Conservation (phyloP, 2,329 filamentous ascomycete species). For the Sporothrix pallida region DNA sequence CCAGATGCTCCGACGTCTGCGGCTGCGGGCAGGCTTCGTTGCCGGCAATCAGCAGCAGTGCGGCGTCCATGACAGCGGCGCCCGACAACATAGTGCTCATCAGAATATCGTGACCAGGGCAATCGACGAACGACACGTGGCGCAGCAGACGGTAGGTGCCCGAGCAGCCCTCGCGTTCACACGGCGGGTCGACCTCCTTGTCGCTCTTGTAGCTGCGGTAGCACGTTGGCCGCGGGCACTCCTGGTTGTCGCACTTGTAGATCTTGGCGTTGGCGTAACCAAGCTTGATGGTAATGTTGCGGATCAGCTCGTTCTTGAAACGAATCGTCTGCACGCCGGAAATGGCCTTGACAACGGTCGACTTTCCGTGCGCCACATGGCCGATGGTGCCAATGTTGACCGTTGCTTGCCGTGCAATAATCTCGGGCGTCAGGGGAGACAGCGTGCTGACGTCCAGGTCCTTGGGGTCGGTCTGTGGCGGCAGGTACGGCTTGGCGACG, state of each 20-base stretch:
- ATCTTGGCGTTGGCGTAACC: constrained; percentile 99
- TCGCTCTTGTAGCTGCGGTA: constrained; percentile 98
- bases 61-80: constrained; percentile 98
- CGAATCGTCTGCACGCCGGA: constrained; percentile 98
- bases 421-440: constrained; percentile 88
- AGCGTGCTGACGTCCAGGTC: constrained; percentile 82
- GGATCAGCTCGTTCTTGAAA: constrained; percentile 99
- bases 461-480: constrained; percentile 91
- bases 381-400: constrained; percentile 99
- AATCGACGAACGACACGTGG: constrained; percentile 98
- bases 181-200: constrained; percentile 96
- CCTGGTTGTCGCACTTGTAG: constrained; percentile 94
- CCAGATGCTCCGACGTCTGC: constrained; percentile 97
- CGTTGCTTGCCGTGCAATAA: constrained; percentile 96
- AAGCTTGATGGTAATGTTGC: constrained; percentile 99
- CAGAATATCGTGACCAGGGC: constrained; percentile 99
- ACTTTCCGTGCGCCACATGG: constrained; percentile 98
- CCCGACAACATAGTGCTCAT: constrained; percentile 99
- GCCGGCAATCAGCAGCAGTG: constrained; percentile 91
- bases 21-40: constrained; percentile 99
- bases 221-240: constrained; percentile 92
- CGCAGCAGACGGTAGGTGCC: constrained; percentile 87
- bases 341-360: constrained; percentile 98
- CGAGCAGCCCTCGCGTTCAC: constrained; percentile 87
- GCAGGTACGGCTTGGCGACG: constrained; percentile 61